Evolutionary conservation across 768 basidiomycete genomes (phyloP), one percentile per base, ranked within the genome.

Genomic region (Gloeopeniophorella convolvens): DNA sequence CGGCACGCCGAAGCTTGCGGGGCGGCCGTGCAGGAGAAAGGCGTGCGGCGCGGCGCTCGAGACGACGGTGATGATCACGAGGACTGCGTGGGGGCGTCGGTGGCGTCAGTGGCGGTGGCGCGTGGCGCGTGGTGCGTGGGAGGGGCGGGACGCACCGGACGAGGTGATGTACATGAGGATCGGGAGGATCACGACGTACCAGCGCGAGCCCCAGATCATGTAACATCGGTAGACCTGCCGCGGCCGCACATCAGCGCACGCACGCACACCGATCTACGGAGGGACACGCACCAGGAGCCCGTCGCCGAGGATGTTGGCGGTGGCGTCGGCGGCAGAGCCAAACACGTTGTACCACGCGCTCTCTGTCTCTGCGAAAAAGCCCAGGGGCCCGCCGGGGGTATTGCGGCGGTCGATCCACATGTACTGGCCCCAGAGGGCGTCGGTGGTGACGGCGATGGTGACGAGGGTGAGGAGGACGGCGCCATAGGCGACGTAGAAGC

Each of bases 11-110:
- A 72, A 70, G 59, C 66, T 63, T 49, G 69, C 61, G 5, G 68
- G 54, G 45, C 63, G 62, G 5, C 70, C 70, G 18, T 59, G 58
- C 59, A 73, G 72, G 61, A 72, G 69, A 59, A 68, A 65, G 4
- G 67, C 69, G n/a, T 66, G 64, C 1, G 72, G 73, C 35, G 58
- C 61, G 28, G 68, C 72, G 23, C 68, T 64, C 34, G 65, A 47
- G 39, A 71, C 63, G n/a, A 75, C 61, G 21, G 68, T 62, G 15
- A 70, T 65, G 57, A 75, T 66, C n/a, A 67, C 66, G 51, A 72
- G 54, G 5, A 66, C 74, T 75, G 32, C 26, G 5, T 11, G 13
- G 30, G 13, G 8, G 24, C n/a, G 12, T 18, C 6, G 26, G 21
- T 5, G 8, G 40, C 4, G 13, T 2, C 5, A 5, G 6, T 23